These are phyloP conservation scores for Pseudozyma sp. DNA, from an alignment of 1,284 basidiomycete genomes.

Conservation along the genomic window DNA sequence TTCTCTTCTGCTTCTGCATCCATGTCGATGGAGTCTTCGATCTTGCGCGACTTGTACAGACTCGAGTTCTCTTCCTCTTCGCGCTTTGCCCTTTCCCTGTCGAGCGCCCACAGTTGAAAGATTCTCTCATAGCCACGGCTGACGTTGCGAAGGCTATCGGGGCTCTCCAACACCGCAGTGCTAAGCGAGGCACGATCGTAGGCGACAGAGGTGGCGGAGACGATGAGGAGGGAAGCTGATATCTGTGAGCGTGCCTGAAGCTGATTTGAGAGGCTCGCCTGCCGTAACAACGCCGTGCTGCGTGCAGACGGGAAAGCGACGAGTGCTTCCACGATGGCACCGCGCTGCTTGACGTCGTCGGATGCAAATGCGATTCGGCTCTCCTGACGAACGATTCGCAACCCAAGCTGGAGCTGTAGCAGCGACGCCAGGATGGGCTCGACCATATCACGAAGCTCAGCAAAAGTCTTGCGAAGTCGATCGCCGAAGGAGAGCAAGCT, in stretches of 20 bases:
- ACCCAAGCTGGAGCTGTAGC: slow-evolving; percentile 79
- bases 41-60: slow-evolving; percentile 80
- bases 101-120: slow-evolving; percentile 83
- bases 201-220: slow-evolving; percentile 30
- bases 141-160: slow-evolving; percentile 32
- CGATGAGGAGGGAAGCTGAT: slow-evolving; percentile 47
- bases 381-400: slow-evolving; percentile 73
- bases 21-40: slow-evolving; percentile 74
- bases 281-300: slow-evolving; percentile 49
- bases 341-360: slow-evolving; percentile 34
- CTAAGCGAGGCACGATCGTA: slow-evolving; percentile 31
- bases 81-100: slow-evolving; percentile 79
- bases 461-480: slow-evolving; percentile 70
- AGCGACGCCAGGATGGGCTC: slow-evolving; percentile 77
- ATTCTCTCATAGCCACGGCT: slow-evolving; percentile 76
- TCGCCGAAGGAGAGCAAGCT: slow-evolving; percentile 70
- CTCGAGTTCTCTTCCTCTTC: slow-evolving; percentile 77
- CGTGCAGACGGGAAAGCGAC: slow-evolving; percentile 62
- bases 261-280: slow-evolving; percentile 50
- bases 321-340: slow-evolving; percentile 53
- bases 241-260: slow-evolving; percentile 59
- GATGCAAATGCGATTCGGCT: slow-evolving; percentile 32
- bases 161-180: slow-evolving; percentile 22
- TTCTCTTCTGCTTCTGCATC: slow-evolving; percentile 79
- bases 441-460: slow-evolving; percentile 77